These are phyloP conservation scores for Cyberlindnera nakhonratchasimensis DNA, from an alignment of 805 yeast genomes.

Conservation along the genomic window DNA sequence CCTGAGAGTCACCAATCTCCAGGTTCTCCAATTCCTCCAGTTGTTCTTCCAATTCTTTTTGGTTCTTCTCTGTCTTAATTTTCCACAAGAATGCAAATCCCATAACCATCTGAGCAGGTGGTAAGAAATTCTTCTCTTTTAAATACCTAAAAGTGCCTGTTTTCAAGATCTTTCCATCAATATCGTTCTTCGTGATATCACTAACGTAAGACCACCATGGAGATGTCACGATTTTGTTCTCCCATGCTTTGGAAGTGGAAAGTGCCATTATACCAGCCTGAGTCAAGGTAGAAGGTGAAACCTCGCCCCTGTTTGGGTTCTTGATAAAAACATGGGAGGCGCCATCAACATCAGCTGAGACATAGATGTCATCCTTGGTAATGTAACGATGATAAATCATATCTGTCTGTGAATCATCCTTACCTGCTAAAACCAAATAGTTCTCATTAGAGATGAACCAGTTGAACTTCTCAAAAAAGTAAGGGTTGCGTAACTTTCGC, in stretches of 20 bases:
- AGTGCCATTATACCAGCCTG: constrained; percentile 90
- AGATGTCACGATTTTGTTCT: constrained; percentile 71
- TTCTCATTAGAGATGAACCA: constrained; percentile 96
- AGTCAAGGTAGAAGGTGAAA: constrained; percentile 82
- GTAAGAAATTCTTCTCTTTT: constrained; percentile 55
- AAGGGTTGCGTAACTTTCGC: constrained; percentile 64
- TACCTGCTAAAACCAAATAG: constrained; percentile 80
- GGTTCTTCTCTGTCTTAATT: constrained; percentile 53
- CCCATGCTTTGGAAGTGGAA: constrained; percentile 87
- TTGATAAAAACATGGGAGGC: constrained; percentile 75
- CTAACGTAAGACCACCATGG: constrained; percentile 81
- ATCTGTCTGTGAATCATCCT: constrained; percentile 76
- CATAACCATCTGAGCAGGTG: constrained; percentile 84
- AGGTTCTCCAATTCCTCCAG: constrained; percentile 22
- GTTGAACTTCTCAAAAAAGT: constrained; percentile 89
- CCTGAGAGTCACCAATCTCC: constrained; percentile 14
- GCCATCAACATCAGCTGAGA: constrained; percentile 71
- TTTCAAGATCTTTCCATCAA: constrained; percentile 54
- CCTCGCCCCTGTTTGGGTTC: constrained; percentile 67
- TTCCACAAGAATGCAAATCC: constrained; percentile 84
- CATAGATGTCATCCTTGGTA: constrained; percentile 66
- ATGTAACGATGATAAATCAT: constrained; percentile 76
- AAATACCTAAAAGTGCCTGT: constrained; percentile 58
- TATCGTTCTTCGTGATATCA: constrained; percentile 68
- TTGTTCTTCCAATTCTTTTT: constrained; percentile 32